phyloP scores from a whole-genome alignment of 768 basidiomycete species.

The Cystofilobasidium macerans region DNA sequence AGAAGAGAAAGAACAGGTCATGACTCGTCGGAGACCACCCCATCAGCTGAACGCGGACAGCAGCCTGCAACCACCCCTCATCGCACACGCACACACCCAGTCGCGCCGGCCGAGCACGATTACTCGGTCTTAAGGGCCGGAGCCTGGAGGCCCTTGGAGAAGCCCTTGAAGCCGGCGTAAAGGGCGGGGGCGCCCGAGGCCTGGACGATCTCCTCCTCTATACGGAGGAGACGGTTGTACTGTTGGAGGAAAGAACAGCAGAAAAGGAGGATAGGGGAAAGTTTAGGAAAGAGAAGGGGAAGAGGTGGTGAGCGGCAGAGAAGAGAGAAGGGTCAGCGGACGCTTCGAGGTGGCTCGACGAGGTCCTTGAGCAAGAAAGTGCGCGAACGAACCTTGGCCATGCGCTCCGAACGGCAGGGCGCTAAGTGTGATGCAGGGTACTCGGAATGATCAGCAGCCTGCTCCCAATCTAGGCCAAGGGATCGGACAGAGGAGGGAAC shows the following conservation, averaged over 20 bases:
- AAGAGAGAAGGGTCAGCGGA: background rate
- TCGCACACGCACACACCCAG: too few relatives aligned
- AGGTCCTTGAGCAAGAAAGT: background rate
- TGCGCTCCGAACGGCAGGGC: conserved; percentile 67
- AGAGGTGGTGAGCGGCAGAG: too few relatives aligned
- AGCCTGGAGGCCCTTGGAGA: conserved; percentile 62
- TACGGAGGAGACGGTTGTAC: conserved; percentile 39
- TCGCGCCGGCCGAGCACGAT: too few relatives aligned
- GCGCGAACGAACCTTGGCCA: conserved; percentile 52
- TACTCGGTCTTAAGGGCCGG: conserved; percentile 42
- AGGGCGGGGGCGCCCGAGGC: conserved; percentile 47
- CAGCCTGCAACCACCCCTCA: too few relatives aligned
- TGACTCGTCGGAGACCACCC: too few relatives aligned
- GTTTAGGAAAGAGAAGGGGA: background rate
- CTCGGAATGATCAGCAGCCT: too few relatives aligned
- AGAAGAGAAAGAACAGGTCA: too few relatives aligned
- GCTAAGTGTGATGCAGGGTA: conserved; percentile 65
- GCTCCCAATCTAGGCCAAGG: too few relatives aligned
- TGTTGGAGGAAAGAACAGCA: background rate
- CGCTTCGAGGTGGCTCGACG: background rate
- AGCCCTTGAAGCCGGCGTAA: conserved; percentile 67
- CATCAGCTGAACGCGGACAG: too few relatives aligned
- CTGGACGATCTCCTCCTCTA: conserved; percentile 52
- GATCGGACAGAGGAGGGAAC: too few relatives aligned
- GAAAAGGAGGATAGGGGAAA: background rate